phyloP scores from a whole-genome alignment of 305 asterid species.

The Solanum chacoense region DNA sequence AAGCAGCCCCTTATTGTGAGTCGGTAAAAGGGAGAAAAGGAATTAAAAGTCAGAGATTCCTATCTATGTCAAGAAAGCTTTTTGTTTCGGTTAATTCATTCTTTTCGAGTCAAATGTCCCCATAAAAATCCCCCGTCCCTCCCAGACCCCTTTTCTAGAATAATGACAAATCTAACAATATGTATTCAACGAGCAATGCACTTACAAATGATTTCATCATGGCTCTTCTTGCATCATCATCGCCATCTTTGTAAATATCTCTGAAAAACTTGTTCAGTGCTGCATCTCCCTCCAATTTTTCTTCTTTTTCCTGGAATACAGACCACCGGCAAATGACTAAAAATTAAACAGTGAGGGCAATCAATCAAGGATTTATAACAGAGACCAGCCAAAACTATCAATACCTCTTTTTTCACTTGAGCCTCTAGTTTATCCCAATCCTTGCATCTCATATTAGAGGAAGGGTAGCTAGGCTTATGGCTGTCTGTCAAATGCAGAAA shows the following conservation, averaged over 20 bases:
- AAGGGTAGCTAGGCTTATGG: constrained; percentile 59
- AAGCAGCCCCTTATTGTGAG: background rate
- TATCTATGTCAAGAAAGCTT: background rate
- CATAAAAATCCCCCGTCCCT: background rate
- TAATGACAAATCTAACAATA: background rate
- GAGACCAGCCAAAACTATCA: background rate
- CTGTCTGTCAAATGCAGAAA: constrained; percentile 27
- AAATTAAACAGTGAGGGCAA: background rate
- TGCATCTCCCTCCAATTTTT: constrained; percentile 94
- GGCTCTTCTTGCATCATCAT: constrained; percentile 88
- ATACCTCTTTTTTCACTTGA: constrained; percentile 70
- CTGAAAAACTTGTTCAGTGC: constrained; percentile 86
- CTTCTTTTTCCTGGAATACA: constrained; percentile 67
- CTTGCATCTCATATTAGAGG: constrained; percentile 54
- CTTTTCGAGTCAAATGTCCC: background rate
- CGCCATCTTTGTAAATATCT: constrained; percentile 70
- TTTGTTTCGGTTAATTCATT: background rate
- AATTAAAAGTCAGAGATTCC: background rate
- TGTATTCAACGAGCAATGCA: background rate
- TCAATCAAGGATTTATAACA: background rate
- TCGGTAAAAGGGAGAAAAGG: background rate
- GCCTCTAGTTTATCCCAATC: constrained; percentile 97
- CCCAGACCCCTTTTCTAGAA: background rate
- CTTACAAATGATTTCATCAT: constrained; percentile 97
- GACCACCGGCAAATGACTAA: background rate